phyloP scores from a whole-genome alignment of 169 alveolate species.

The Cystoisospora suis region DNA sequence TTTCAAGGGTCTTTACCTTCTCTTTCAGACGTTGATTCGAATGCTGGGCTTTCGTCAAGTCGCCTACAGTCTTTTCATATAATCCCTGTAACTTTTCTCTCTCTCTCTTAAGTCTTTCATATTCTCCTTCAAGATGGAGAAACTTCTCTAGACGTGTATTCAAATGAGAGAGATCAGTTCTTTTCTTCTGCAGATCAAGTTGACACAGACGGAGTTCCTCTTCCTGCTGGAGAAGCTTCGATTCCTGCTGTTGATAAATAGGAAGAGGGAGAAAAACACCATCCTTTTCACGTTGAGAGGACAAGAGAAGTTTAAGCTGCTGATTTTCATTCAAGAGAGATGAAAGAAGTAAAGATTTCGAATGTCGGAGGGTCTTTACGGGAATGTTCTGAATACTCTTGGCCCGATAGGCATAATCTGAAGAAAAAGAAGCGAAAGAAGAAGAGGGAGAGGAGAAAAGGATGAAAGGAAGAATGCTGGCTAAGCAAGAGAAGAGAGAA shows the following conservation, averaged over 20 bases:
- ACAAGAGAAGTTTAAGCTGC: constrained; percentile 53
- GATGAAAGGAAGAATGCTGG: too few species aligned
- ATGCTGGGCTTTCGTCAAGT: neutral
- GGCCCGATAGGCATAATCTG: constrained; percentile 54
- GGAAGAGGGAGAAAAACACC: constrained; percentile 44
- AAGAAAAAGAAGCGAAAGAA: too few species aligned
- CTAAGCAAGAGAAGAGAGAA: too few species aligned
- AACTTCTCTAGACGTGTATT: too few species aligned
- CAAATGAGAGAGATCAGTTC: too few species aligned
- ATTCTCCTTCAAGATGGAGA: too few species aligned
- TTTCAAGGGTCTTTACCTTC: neutral
- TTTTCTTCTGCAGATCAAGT: neutral
- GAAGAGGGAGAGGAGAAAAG: too few species aligned
- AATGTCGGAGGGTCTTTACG: constrained; percentile 36
- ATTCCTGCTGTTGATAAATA: constrained; percentile 24
- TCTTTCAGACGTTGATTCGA: neutral
- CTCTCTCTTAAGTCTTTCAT: neutral
- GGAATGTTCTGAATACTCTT: constrained; percentile 46
- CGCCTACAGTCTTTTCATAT: neutral
- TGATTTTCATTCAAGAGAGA: constrained; percentile 18
- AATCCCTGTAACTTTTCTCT: neutral
- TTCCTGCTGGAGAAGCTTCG: constrained; percentile 31
- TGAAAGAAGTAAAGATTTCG: constrained; percentile 30
- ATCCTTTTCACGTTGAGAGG: constrained; percentile 44
- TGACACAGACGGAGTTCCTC: neutral